Percentiles rank a stretch among this genome's conserved stretches.
These are phyloP conservation scores for Phytophthora constricta DNA, from an alignment of 352 stramenopile species.

Conservation along the genomic window DNA sequence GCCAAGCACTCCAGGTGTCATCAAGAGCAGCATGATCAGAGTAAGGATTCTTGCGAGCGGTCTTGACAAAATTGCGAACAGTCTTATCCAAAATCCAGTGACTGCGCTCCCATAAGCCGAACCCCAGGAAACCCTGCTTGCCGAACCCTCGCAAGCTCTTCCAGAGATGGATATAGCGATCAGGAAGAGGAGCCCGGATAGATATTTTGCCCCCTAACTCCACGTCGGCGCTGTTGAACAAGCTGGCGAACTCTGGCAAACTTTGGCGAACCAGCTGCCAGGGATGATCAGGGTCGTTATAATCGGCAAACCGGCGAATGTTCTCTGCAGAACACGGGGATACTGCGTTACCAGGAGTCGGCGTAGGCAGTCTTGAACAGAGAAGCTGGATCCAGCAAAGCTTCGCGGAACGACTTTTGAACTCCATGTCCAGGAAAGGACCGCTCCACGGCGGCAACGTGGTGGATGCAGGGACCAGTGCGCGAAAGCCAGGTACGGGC, in stretches of 20 bases:
- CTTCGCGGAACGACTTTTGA: not conserved
- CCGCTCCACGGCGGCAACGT: not conserved
- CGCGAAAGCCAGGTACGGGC: too few relatives aligned
- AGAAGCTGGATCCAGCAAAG: not conserved
- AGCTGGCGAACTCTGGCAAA: not conserved
- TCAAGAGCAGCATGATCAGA: not conserved
- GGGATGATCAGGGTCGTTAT: not conserved
- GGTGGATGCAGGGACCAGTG: too few relatives aligned
- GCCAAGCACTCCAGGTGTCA: not conserved
- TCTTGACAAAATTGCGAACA: not conserved
- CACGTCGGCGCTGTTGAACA: not conserved
- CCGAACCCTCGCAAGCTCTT: not conserved
- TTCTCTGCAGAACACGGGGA: not conserved
- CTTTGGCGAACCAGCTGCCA: not conserved
- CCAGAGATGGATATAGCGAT: not conserved
- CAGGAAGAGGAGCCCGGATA: not conserved
- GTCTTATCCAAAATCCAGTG: not conserved
- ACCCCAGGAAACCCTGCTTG: not conserved
- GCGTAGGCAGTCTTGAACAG: not conserved
- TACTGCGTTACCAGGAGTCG: not conserved
- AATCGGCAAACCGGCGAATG: not conserved
- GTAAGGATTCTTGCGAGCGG: not conserved
- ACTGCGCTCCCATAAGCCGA: not conserved
- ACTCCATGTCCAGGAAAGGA: not conserved
- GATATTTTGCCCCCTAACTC: not conserved